Conservation (phyloP, 257 asterid species). For the Rauvolfia tetraphylla region DNA sequence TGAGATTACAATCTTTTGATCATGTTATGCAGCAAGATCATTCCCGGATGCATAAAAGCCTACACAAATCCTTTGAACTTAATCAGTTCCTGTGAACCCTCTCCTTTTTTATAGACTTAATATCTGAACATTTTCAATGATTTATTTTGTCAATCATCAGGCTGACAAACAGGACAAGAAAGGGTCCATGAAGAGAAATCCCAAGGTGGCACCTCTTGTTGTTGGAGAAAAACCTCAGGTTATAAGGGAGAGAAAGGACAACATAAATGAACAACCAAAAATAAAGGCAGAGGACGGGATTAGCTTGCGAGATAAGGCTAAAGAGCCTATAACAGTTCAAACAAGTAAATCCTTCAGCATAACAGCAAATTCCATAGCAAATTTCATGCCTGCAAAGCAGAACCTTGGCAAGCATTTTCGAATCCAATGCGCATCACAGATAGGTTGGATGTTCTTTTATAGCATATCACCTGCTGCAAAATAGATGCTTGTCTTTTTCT, state of each 20-base stretch:
- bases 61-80: neutral
- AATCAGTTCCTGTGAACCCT: conserved; percentile 22
- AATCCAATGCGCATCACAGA: conserved; percentile 23
- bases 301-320: conserved; percentile 21
- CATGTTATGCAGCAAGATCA: conserved; percentile 22
- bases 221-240: conserved; percentile 30
- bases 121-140: conserved; percentile 13
- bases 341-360: conserved; percentile 24
- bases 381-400: conserved; percentile 23
- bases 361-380: conserved; percentile 23
- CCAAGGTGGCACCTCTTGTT: conserved; percentile 42
- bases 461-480: conserved; percentile 5
- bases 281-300: conserved; percentile 32
- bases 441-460: conserved; percentile 35
- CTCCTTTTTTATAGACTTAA: neutral
- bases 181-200: conserved; percentile 35
- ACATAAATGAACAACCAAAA: conserved; percentile 20
- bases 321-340: conserved; percentile 18
- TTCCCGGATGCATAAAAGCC: conserved; percentile 9
- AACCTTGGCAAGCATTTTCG: conserved; percentile 22
- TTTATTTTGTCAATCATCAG: conserved; percentile 24
- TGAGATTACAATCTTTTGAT: conserved; percentile 18
- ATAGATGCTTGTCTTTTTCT: neutral
- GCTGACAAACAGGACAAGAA: conserved; percentile 38
- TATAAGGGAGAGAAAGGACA: conserved; percentile 31